These are phyloP conservation scores for Pisolithus albus DNA, from an alignment of 768 basidiomycete species.

Conservation along the genomic window DNA sequence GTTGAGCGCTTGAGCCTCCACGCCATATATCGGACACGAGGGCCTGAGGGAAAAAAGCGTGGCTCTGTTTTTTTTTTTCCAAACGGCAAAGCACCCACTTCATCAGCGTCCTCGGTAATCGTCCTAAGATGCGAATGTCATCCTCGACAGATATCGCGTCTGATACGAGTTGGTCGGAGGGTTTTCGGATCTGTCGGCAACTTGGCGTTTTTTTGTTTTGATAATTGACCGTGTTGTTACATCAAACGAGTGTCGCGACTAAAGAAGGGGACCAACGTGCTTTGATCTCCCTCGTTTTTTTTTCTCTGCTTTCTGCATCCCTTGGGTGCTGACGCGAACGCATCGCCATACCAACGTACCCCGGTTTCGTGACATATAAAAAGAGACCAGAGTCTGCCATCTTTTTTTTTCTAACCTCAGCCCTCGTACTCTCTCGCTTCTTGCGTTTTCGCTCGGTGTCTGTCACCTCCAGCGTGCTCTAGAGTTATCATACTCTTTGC, in stretches of 20 bases:
- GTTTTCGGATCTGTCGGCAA: no score
- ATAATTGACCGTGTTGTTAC: not conserved
- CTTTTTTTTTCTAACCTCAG: no score
- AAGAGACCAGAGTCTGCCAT: not conserved
- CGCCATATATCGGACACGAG: no score
- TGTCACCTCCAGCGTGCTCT: constrained; percentile 9
- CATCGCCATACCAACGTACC: not conserved
- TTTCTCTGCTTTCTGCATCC: not conserved
- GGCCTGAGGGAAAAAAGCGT: not conserved
- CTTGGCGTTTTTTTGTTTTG: no score
- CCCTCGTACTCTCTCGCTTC: not conserved
- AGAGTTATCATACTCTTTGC: constrained; percentile 44
- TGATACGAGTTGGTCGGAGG: no score
- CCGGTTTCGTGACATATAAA: not conserved
- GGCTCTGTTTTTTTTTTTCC: not conserved
- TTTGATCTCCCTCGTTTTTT: no score
- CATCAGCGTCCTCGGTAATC: no score
- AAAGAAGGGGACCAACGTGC: no score
- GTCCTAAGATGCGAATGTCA: no score
- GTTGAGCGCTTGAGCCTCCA: no score
- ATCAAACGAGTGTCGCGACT: no score
- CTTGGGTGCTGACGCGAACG: not conserved
- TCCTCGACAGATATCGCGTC: no score
- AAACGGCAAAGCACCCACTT: not conserved
- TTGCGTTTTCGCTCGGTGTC: constrained; percentile 5